Conservation (phyloP, 2,329 filamentous ascomycete genomes). For the Ophiostoma perfectum region DNA sequence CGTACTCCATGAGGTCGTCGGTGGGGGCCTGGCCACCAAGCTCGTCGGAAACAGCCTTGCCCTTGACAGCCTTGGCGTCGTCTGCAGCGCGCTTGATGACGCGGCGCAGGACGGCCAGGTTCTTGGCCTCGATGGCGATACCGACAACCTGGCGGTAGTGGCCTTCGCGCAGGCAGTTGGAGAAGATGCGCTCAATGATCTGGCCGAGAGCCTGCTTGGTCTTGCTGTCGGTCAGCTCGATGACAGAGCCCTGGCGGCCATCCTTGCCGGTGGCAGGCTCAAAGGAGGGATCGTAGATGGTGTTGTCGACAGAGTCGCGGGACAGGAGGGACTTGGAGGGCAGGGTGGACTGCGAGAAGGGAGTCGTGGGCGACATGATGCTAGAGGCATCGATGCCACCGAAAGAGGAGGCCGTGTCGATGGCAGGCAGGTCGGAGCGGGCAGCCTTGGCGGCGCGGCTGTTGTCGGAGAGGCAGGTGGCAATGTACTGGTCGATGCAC, state of each 20-base stretch:
- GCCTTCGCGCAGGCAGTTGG: constrained; percentile 77
- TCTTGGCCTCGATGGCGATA: constrained; percentile 91
- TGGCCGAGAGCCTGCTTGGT: constrained; percentile 75
- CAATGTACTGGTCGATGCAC: constrained; percentile 96
- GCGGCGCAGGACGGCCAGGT: constrained; percentile 76
- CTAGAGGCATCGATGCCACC: constrained; percentile 62
- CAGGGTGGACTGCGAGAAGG: constrained; percentile 88
- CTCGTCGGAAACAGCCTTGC: constrained; percentile 61
- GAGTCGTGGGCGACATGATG: constrained; percentile 81
- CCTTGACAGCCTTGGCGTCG: constrained; percentile 68
- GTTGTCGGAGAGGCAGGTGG: constrained; percentile 55
- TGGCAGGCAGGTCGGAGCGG: constrained; percentile 51
- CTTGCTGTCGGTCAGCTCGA: constrained; percentile 60
- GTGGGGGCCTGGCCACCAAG: constrained; percentile 61
- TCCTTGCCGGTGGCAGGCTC: constrained; percentile 46
- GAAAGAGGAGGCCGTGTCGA: constrained; percentile 82
- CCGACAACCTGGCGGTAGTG: constrained; percentile 94
- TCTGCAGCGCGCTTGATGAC: constrained; percentile 86
- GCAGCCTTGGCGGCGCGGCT: constrained; percentile 37
- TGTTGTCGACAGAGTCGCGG: constrained; percentile 63
- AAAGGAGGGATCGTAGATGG: constrained; percentile 55
- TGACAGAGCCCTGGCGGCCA: constrained; percentile 54
- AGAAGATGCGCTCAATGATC: constrained; percentile 84
- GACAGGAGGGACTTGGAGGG: constrained; percentile 95
- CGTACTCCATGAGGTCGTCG: constrained; percentile 97